Base-by-base conservation (phyloP, 2,329 filamentous ascomycete genomes). In the Xylaria sp. region DNA sequence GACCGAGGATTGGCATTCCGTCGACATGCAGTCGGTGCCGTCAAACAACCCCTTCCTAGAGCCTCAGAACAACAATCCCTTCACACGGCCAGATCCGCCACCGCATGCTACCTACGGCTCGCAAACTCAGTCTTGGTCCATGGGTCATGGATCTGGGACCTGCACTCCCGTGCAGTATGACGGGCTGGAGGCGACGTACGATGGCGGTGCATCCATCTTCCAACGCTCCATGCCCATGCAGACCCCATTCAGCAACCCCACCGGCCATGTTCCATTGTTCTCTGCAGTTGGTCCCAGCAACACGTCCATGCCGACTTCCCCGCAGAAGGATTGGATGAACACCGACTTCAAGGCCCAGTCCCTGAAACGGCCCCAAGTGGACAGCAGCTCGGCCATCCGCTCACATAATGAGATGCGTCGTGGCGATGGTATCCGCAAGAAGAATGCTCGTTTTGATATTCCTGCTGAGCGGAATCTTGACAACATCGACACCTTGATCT, bases 391-490 rank as follows among this genome's bases (percentile, higher is more conserved):
- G 33, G 85, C 88, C 64, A 88, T 91, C 80, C 89, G 90, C 78
- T 92, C 88, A 75, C 92, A 92, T 83, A 94, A 94, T 70, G 91
- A 94, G 65, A 85, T 93, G 80, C 87, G 89, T 71, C 88, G 93
- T 75, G 90, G 93, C 66, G 94, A 97, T 75, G 94, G 96, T 70
- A 97, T 98, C 81, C 90, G 96, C 77, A 99, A 99, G 90, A 98
- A 98, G 91, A 99, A 98, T 78, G 94, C 94, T 73, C 92, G 95
- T 74, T 98, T 98, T 82, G 95, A 98, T 78, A 99, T 99, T 74
- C 96, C 96, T 10, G 90, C 93, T 54, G 96, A 98, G 83, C 90
- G 94, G 71, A 98, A 94, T 78, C 88, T 99, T 75, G 91, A 89
- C 85, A 98, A 97, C 83, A 98, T 99, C 82, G 96, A 99, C 81